phyloP scores from a whole-genome alignment of 768 basidiomycete species.

The Baorangia bicolor region DNA sequence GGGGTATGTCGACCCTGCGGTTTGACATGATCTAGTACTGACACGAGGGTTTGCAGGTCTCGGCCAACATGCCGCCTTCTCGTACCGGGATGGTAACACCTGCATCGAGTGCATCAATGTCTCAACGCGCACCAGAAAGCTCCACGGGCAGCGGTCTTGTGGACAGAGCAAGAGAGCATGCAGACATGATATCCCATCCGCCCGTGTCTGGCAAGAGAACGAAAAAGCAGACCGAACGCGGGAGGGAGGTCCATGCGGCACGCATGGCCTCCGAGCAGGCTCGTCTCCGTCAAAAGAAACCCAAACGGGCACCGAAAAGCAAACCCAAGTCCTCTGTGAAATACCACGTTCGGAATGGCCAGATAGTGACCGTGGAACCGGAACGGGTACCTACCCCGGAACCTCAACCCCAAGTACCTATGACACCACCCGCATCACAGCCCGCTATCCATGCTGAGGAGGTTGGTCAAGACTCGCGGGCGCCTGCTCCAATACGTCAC shows the following conservation, averaged over 20 bases:
- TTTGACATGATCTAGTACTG: background rate
- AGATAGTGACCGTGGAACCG: conserved; percentile 7
- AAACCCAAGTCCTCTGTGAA: background rate
- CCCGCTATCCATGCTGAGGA: background rate
- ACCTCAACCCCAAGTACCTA: background rate
- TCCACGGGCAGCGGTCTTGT: background rate
- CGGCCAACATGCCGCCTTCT: background rate
- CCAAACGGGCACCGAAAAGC: background rate
- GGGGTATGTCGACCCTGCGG: background rate
- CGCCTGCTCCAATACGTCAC: background rate
- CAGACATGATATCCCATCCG: background rate
- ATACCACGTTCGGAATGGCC: conserved; percentile 16
- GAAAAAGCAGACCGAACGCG: background rate
- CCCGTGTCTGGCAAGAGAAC: background rate
- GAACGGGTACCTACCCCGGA: background rate
- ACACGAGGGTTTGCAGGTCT: background rate
- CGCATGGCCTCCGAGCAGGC: background rate
- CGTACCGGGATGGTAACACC: background rate
- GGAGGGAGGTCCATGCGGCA: background rate
- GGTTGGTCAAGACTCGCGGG: background rate
- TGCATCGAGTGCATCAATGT: background rate
- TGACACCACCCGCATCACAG: background rate
- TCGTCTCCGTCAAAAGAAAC: background rate
- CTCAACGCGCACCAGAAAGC: background rate
- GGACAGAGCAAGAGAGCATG: background rate